Evolutionary conservation across 805 yeast species (phyloP).

Genomic region (Candida bentonensis): DNA sequence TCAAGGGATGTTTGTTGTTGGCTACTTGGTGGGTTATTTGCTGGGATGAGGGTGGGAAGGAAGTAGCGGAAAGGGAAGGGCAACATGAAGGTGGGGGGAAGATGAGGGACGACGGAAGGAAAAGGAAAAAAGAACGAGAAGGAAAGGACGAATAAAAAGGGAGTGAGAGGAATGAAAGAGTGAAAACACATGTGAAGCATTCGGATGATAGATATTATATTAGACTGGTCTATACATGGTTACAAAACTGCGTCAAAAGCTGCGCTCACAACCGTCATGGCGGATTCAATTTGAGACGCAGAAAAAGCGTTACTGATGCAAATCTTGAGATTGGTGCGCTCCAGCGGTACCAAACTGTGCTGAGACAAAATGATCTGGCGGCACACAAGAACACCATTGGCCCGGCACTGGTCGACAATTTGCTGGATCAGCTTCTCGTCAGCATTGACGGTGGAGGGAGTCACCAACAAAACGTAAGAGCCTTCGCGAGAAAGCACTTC

Average conservation of each 20-base stretch:
- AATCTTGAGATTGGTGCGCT: background rate
- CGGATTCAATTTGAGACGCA: background rate
- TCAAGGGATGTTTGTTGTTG: too few species aligned
- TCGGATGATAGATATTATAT: too few species aligned
- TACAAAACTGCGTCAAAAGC: background rate
- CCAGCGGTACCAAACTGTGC: background rate
- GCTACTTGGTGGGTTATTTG: too few species aligned
- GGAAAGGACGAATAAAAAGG: too few species aligned
- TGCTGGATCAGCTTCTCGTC: background rate
- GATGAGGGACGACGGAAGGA: too few species aligned
- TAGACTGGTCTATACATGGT: too few species aligned
- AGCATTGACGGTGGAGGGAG: background rate
- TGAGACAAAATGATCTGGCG: background rate
- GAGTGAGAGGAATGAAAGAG: too few species aligned
- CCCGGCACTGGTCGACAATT: background rate
- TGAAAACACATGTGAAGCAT: too few species aligned
- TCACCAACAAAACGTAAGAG: background rate
- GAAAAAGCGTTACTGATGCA: background rate
- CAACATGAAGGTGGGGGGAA: too few species aligned
- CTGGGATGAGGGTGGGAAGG: too few species aligned
- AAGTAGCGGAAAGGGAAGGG: too few species aligned
- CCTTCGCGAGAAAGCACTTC: slow-evolving; percentile 39
- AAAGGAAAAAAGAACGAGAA: too few species aligned
- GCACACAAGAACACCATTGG: background rate
- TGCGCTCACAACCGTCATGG: background rate